These are phyloP conservation scores for Benincasa hispida DNA, from an alignment of 306 rosid species.

Conservation along the genomic window DNA sequence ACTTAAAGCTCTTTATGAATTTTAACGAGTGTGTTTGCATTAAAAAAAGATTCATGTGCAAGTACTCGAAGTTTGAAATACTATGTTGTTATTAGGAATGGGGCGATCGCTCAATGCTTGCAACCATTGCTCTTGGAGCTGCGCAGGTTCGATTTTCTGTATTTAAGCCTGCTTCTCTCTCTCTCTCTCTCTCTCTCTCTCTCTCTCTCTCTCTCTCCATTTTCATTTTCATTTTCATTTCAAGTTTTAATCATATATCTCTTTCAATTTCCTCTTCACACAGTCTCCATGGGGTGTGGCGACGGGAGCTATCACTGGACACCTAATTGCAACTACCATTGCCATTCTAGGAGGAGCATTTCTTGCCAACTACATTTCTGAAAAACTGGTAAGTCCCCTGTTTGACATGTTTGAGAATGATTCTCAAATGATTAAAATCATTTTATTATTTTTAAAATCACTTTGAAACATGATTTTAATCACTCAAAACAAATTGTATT, in stretches of 20 bases:
- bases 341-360: slow-evolving; percentile 88
- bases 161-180: not conserved
- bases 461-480: too few relatives aligned
- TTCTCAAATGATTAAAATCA: too few relatives aligned
- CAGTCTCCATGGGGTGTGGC: slow-evolving; percentile 99
- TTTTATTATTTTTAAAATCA: too few relatives aligned
- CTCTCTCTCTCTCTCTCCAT: too few relatives aligned
- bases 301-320: slow-evolving; percentile 87
- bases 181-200: too few relatives aligned
- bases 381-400: slow-evolving; percentile 31
- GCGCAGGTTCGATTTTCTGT: slow-evolving; percentile 60
- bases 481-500: too few relatives aligned
- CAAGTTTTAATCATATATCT: not conserved
- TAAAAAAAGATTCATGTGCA: not conserved
- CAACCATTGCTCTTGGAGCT: slow-evolving; percentile 89
- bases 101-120: slow-evolving; percentile 99
- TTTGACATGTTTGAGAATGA: too few relatives aligned
- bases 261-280: slow-evolving; percentile 5
- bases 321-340: slow-evolving; percentile 59
- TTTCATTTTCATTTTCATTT: not conserved
- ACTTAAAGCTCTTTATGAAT: too few relatives aligned
- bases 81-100: slow-evolving; percentile 66
- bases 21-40: not conserved
- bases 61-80: not conserved
- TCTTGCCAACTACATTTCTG: slow-evolving; percentile 89